A percentile compares a stretch with the other conserved stretches of the same genome.
phyloP scores from a whole-genome alignment of 192 early-diverging fungal species.

The Allomyces javanicus region DNA sequence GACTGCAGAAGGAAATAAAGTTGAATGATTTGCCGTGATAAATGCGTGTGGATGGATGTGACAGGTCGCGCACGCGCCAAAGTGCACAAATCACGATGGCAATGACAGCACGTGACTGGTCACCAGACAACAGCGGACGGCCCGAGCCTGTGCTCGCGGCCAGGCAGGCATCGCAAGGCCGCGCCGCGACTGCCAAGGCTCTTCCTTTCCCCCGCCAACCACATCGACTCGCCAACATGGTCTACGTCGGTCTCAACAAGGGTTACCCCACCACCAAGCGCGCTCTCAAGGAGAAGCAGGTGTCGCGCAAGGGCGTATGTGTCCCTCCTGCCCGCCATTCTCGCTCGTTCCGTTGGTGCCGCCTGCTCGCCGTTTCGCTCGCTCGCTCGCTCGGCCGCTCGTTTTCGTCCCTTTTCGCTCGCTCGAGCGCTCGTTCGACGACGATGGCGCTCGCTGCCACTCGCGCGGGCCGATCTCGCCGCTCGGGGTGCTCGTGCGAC shows the following conservation, averaged over 20 bases:
- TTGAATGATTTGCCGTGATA: too few relatives aligned
- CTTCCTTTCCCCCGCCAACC: neutral
- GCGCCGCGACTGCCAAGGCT: neutral
- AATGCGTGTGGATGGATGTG: too few relatives aligned
- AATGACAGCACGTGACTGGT: too few relatives aligned
- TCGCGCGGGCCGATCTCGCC: slow-evolving; percentile 1
- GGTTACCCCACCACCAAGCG: slow-evolving; percentile 74
- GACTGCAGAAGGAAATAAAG: too few relatives aligned
- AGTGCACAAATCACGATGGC: too few relatives aligned
- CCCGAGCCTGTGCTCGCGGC: too few relatives aligned
- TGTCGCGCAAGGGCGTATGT: slow-evolving; percentile 68
- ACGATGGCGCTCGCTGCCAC: slow-evolving; percentile 9
- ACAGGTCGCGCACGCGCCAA: too few relatives aligned
- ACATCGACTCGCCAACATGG: slow-evolving; percentile 2
- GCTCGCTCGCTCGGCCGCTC: slow-evolving; percentile 16
- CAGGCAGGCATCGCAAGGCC: too few relatives aligned
- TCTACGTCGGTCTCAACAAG: slow-evolving; percentile 77
- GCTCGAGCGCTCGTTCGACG: slow-evolving; percentile 1
- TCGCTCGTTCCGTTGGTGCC: neutral
- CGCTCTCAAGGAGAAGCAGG: slow-evolving; percentile 43
- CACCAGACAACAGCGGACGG: too few relatives aligned
- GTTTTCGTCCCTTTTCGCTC: slow-evolving; percentile 9
- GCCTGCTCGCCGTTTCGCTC: slow-evolving; percentile 13
- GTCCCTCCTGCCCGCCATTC: slow-evolving; percentile 1
- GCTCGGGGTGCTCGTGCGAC: neutral